phyloP scores from a whole-genome alignment of 305 asterid genomes.

The Euphrasia arctica region DNA sequence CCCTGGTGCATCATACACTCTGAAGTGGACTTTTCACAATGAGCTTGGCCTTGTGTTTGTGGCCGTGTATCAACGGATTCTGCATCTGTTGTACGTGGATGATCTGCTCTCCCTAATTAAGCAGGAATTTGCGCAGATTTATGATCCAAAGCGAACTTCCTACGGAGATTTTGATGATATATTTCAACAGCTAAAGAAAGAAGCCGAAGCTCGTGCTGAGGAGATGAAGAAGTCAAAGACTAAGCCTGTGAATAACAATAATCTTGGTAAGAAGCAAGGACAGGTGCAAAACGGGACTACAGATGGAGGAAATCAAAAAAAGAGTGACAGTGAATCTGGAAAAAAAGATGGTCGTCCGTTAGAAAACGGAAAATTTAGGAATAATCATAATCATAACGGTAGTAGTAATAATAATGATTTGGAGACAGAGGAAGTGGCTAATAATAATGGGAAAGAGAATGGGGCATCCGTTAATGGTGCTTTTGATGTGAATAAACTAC shows the following conservation, averaged over 20 bases:
- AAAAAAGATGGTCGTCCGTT: slow-evolving; percentile 47
- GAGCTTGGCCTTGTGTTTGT: slow-evolving; percentile 78
- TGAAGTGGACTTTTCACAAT: slow-evolving; percentile 68
- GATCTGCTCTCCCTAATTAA: slow-evolving; percentile 22
- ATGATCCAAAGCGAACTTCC: slow-evolving; percentile 61
- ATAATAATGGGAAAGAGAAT: slow-evolving; percentile 55
- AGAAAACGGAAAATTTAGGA: slow-evolving; percentile 15
- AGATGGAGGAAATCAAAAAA: slow-evolving; percentile 74
- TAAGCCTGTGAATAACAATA: slow-evolving; percentile 46
- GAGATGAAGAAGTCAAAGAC: slow-evolving; percentile 70
- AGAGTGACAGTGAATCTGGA: slow-evolving; percentile 66
- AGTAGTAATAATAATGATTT: not conserved
- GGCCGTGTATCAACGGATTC: slow-evolving; percentile 71
- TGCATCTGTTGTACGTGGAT: slow-evolving; percentile 77
- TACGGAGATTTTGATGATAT: slow-evolving; percentile 64
- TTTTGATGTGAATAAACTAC: slow-evolving; percentile 85
- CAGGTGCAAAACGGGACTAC: slow-evolving; percentile 6
- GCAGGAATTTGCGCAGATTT: slow-evolving; percentile 26
- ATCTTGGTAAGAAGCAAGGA: slow-evolving; percentile 69
- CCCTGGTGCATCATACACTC: slow-evolving; percentile 44
- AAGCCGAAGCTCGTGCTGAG: slow-evolving; percentile 86
- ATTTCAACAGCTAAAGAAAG: slow-evolving; percentile 88
- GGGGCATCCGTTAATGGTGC: slow-evolving; percentile 57
- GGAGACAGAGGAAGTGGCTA: slow-evolving; percentile 15
- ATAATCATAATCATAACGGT: not conserved